A percentile compares a stretch with the other conserved stretches of the same genome.
These are phyloP conservation scores for Tricholoma matsutake DNA, from an alignment of 768 basidiomycete species.

Conservation along the genomic window DNA sequence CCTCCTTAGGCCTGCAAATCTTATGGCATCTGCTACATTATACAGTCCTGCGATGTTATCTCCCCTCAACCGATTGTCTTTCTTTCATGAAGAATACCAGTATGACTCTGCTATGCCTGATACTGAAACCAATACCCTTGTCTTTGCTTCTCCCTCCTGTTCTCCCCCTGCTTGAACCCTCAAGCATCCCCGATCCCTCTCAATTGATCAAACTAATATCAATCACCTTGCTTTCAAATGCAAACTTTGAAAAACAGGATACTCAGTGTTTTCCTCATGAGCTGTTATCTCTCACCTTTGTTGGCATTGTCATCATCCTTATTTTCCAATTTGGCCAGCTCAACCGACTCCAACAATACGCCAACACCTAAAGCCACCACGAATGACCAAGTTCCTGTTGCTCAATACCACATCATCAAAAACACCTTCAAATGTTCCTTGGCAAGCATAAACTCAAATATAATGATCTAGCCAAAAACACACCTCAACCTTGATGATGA, in stretches of 20 bases:
- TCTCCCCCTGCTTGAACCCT: background rate
- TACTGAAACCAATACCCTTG: background rate
- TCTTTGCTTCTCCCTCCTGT: conserved; percentile 1
- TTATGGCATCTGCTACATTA: background rate
- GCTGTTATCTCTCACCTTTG: too few species aligned
- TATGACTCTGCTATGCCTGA: background rate
- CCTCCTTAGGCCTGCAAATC: background rate
- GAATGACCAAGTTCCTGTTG: background rate
- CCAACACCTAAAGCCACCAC: background rate
- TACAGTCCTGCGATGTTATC: background rate
- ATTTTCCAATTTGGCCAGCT: background rate
- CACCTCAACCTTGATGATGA: background rate
- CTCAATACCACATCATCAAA: background rate
- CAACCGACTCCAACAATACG: background rate
- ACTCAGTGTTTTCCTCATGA: background rate
- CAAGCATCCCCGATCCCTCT: background rate
- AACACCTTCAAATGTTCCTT: background rate
- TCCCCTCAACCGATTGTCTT: too few species aligned
- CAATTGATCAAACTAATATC: background rate
- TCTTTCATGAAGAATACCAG: too few species aligned
- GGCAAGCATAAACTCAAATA: background rate
- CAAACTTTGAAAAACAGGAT: background rate
- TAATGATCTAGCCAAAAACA: background rate
- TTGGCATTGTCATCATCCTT: background rate
- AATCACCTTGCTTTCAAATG: background rate